A percentile compares a stretch with the other conserved stretches of the same genome.
These are phyloP conservation scores for Ophiosphaerella herpotricha DNA, from an alignment of 2,329 filamentous ascomycete genomes.

Conservation along the genomic window DNA sequence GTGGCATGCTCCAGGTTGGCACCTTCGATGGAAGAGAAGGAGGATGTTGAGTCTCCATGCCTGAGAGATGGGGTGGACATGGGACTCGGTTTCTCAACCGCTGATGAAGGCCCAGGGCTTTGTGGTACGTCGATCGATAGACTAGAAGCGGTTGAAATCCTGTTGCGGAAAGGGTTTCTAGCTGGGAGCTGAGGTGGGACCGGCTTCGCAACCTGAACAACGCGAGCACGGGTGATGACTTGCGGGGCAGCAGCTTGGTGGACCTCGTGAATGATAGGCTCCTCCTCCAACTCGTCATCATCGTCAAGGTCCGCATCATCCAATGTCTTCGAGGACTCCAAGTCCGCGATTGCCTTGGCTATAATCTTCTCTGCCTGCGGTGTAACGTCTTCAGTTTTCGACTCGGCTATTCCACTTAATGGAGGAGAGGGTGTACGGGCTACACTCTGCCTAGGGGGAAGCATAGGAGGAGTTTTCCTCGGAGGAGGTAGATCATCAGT, in stretches of 20 bases:
- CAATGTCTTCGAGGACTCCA: conserved; percentile 25
- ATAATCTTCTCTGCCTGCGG: conserved; percentile 12
- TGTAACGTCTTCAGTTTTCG: conserved; percentile 23
- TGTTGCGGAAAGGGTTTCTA: conserved; percentile 68
- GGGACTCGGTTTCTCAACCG: conserved; percentile 32
- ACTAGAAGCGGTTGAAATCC: conserved; percentile 42
- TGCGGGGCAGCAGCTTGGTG: conserved; percentile 67
- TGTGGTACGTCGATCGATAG: conserved; percentile 25
- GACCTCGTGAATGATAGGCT: conserved; percentile 72
- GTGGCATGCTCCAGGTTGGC: conserved; percentile 34
- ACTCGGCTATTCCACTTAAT: conserved; percentile 45
- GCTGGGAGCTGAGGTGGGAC: conserved; percentile 76
- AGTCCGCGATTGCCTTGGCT: conserved; percentile 11
- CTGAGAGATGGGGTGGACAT: conserved; percentile 42
- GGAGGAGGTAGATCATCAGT: conserved; percentile 24
- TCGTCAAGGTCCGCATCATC: conserved; percentile 55
- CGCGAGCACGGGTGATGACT: conserved; percentile 73
- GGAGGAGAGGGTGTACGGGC: conserved; percentile 27
- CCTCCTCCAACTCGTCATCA: conserved; percentile 56
- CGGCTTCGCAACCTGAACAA: conserved; percentile 85
- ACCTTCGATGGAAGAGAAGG: conserved; percentile 40
- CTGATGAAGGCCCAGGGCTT: conserved; percentile 25
- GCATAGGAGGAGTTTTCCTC: conserved; percentile 24
- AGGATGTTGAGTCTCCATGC: conserved; percentile 41
- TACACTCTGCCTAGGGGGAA: conserved; percentile 28